These are phyloP conservation scores for Echites panduratus DNA, from an alignment of 257 asterid species.

Conservation along the genomic window DNA sequence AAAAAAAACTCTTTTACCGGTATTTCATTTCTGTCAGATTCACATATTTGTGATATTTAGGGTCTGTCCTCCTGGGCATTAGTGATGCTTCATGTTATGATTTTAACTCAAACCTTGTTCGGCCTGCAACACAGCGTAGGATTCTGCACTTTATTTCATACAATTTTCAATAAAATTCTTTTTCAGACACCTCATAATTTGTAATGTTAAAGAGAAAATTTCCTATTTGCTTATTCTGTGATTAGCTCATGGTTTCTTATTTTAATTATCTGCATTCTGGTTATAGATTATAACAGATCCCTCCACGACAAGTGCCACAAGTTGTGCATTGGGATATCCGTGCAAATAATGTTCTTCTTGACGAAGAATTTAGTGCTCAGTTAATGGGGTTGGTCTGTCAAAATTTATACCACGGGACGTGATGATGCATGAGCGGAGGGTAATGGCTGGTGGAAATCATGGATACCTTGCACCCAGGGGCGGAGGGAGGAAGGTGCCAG, in stretches of 20 bases:
- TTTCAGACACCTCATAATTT: not conserved
- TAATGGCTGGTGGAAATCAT: conserved; percentile 97
- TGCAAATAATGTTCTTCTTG: conserved; percentile 89
- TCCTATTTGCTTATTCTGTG: too few species aligned
- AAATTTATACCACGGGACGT: conserved; percentile 96
- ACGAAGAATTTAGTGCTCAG: conserved; percentile 92
- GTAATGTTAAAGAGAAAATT: too few species aligned
- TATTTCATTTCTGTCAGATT: not conserved
- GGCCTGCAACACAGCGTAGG: too few species aligned
- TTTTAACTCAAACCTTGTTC: not conserved
- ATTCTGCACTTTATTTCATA: not conserved
- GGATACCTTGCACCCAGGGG: conserved; percentile 99
- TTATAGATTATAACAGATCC: conserved; percentile 42
- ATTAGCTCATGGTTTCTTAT: not conserved
- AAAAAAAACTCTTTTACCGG: not conserved
- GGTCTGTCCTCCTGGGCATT: not conserved
- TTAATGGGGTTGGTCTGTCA: conserved; percentile 94
- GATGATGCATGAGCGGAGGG: conserved; percentile 96
- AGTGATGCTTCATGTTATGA: too few species aligned
- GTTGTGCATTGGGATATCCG: conserved; percentile 95
- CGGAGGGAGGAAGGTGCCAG: too few species aligned
- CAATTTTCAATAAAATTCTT: not conserved
- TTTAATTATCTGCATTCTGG: not conserved
- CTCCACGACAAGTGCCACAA: conserved; percentile 98
- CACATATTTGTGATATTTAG: not conserved